Evolutionary conservation across 129 eudicot genomes (phyloP), one percentile per base, ranked within the genome.

Genomic region (Saussurea involucrata): DNA sequence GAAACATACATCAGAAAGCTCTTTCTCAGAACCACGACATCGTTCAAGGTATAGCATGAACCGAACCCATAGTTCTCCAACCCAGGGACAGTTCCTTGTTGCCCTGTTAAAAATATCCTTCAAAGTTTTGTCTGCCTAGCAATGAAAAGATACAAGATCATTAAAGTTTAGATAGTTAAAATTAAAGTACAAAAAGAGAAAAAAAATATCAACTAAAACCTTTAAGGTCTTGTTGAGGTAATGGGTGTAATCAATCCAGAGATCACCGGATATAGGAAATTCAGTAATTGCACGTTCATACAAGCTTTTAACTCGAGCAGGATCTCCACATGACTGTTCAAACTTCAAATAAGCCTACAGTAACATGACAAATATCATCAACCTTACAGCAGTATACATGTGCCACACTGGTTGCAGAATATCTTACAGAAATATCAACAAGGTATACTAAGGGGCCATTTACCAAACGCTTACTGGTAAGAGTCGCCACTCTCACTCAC

Each of bases 11-110:
- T 76, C 85, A 74, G 92, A 88, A 66, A 91, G 75, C 66, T 92
- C 99, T 81, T 86, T 91, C 84, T 95, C 97, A 68, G 92, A 85
- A 78, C 83, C 83, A 76, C 28, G 91, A 61, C 85, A 44, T 15
- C 97, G 96, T 80, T 95, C 99, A 76, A 95, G 85, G 70, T 80
- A 85, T 49, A 92, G 90, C 87, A 95, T 73, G 81, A 85, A 85
- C 13, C 88, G 84, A 79, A 86, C 90, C 99, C 99, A 95, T 46
- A 95, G 79, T 74, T 95, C 91, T 63, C 96, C 97, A 34, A 92
- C 88, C 94, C 97, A 92, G 2, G 99, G 91, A 80, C 97, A 95
- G 82, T 95, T 95, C 77, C 95, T 92, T 37, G 97, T 86, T 44
- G 97, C 97, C 86, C 99, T 85, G 74, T 77, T 32, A 67, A 76